Evolutionary conservation across 2,329 filamentous ascomycete species (phyloP).

Genomic region (Cladosporium sp.): DNA sequence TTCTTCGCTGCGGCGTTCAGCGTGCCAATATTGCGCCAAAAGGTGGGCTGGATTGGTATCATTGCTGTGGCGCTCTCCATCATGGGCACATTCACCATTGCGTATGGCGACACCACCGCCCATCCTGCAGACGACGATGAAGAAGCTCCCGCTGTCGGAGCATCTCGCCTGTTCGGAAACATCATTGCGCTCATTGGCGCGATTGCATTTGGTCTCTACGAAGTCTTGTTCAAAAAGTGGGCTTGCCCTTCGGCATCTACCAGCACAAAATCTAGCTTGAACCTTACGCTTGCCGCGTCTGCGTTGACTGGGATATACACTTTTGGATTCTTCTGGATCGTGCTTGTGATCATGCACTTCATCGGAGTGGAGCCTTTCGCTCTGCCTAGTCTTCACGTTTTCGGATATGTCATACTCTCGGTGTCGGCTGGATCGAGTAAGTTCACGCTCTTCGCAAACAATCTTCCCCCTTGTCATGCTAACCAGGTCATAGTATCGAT

Average conservation of each 20-base stretch:
- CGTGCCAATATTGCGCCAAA: constrained; percentile 29
- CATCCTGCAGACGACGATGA: constrained; percentile 17
- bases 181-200: constrained; percentile 28
- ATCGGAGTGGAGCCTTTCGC: constrained; percentile 27
- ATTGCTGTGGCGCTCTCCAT: constrained; percentile 30
- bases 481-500: constrained; percentile 22
- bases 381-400: constrained; percentile 23
- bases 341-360: constrained; percentile 27
- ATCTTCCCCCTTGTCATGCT: neutral
- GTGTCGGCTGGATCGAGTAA: constrained; percentile 26
- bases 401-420: constrained; percentile 27
- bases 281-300: constrained; percentile 28
- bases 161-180: constrained; percentile 27
- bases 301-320: constrained; percentile 32
- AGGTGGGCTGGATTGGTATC: constrained; percentile 24
- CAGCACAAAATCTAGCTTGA: constrained; percentile 24
- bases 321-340: constrained; percentile 26
- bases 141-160: constrained; percentile 21
- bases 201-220: constrained; percentile 32
- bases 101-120: constrained; percentile 30
- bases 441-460: constrained; percentile 5
- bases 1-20: constrained; percentile 33
- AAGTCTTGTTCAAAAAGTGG: constrained; percentile 34
- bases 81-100: constrained; percentile 30
- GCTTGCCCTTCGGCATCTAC: constrained; percentile 26